Evolutionary conservation across 352 stramenopile species (phyloP), one percentile per base, ranked within the genome.

Genomic region (Pythium phragmitis): DNA sequence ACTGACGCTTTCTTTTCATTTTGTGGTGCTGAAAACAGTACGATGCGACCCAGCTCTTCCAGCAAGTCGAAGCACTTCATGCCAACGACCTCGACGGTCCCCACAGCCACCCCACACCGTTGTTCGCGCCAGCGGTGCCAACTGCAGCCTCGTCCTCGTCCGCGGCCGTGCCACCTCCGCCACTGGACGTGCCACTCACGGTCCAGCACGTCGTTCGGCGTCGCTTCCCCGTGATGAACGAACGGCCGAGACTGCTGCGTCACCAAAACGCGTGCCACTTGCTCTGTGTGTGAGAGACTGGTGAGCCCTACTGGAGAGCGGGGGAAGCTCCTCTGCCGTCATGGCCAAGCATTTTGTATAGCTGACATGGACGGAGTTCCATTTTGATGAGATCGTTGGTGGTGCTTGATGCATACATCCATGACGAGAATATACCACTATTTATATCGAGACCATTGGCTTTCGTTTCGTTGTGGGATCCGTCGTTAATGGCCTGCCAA

Each of bases 41-140:
- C 37, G 67, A 74, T 21, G 67, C 67, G 9, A 74, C 57, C 0
- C 67, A 74, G 47, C 49, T 74, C 16, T 74, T 74, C 19, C 60
- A 74, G 33, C 46, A 63, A 4, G 62, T 74, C 3, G 67, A 74
- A 39, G 17, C 37, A 5, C 55, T 69, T 7, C 53, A 67, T 30
- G 56, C 39, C 0, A 60, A 23, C 41, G 41, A 68, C 17, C 6
- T 49, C 11, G 34, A 60, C 3, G 11, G 47, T 45, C 37, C 21
- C 9, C 36, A 55, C 12, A 41, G 30, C 1, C 45, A 55, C 17
- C 34, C 16, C 11, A 21, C 52, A 11, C 34, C 34, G 19, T 49
- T 21, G 5, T 33, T 59, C 6, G n/a, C 30, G 9, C 14, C 54
- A 4, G 39, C 26, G 9, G 33, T 59, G 33, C 23, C 37, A 7